Evolutionary conservation across 2,329 filamentous ascomycete species (phyloP).

Genomic region (Exophiala lecanii-corni): DNA sequence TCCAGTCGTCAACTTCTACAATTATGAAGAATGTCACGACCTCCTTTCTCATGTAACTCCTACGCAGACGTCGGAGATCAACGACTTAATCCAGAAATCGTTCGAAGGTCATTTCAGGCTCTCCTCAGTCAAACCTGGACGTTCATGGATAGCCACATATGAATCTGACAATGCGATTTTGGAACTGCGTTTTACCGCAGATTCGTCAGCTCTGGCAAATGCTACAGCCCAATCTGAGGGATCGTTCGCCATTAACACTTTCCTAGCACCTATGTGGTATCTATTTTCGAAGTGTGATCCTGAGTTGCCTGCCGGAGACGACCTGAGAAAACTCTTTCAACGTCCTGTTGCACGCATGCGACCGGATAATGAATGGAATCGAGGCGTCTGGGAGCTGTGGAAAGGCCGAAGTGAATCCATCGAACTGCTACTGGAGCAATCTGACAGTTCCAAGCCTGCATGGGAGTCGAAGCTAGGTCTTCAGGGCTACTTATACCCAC

Average conservation of each 20-base stretch:
- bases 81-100: too few species aligned
- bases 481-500: constrained; percentile 32
- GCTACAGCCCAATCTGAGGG: too few species aligned
- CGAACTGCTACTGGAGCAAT: constrained; percentile 35
- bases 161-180: too few species aligned
- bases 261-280: constrained; percentile 40
- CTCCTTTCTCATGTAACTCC: too few species aligned
- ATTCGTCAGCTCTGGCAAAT: too few species aligned
- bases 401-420: constrained; percentile 30
- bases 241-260: too few species aligned
- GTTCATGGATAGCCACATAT: not conserved
- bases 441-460: constrained; percentile 31
- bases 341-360: constrained; percentile 47
- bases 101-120: too few species aligned
- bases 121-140: not conserved
- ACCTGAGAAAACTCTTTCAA: constrained; percentile 39
- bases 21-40: too few species aligned
- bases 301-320: constrained; percentile 35
- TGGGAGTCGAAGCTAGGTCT: constrained; percentile 41
- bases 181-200: too few species aligned
- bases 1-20: too few species aligned
- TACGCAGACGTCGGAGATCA: too few species aligned
- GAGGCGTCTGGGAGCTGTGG: constrained; percentile 44
- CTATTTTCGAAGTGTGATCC: constrained; percentile 44
- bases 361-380: constrained; percentile 29